Base-by-base conservation (phyloP, 2,329 filamentous ascomycete genomes). In the Metarhizium sp. region DNA sequence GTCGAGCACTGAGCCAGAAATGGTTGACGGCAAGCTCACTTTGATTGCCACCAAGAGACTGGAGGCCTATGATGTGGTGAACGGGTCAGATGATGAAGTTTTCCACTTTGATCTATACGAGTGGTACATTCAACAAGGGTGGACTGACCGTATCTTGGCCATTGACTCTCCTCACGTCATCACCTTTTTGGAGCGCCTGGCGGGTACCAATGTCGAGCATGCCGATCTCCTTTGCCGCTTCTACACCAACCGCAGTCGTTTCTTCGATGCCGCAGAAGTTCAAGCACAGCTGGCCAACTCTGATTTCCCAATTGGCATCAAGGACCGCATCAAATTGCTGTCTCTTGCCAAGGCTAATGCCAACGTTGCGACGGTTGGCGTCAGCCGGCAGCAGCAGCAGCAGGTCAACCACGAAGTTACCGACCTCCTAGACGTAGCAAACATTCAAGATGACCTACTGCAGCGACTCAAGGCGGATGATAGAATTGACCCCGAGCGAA, bases 81-180 rank as follows among this genome's bases (percentile, higher is more conserved):
- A 95, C 66, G 82, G 81, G 57, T 95, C 92, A 0, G 81, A 86
- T 14, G 94, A 99, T 62, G 90, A 96, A 65, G 88, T 96, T 4
- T 99, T 99, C 75, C 87, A 97, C 68, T 95, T 90, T 58, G 90
- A 90, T 64, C 78, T 99, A n/a, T 99, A 96, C 68, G 92, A 96
- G 65, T 99, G 94, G 92, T 99, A 99, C 70, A 85, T 97, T 61
- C 73, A 80, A 54, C 86, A 92, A 67, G 87, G 88, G 18, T 92
- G 89, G 84, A 87, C 84, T 10, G 90, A 96, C 59, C 86, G 91
- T 14, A 80, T 99, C 32, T 81, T 99, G 38, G 84, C 87, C 40
- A 90, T 94, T 52, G 82, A 92, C 56, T 95, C 92, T 5, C 82
- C 86, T 0, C 92, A 91, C 64, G 90, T 97, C 30, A 81, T 95